Base-by-base conservation (phyloP, 805 yeast genomes). In the Saturnispora silvae region DNA sequence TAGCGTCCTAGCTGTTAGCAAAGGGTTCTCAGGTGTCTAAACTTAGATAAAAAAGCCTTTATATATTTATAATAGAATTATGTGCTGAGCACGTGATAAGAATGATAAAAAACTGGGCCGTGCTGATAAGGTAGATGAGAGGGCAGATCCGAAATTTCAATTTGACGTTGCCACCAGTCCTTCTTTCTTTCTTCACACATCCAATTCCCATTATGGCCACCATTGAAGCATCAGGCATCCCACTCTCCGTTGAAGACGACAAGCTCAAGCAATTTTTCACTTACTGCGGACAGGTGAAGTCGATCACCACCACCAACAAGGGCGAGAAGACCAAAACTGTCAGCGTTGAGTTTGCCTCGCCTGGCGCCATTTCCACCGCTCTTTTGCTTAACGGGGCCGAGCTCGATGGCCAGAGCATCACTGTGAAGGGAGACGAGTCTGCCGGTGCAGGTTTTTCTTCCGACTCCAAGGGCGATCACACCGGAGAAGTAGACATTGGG, bases 1-100 rank as follows among this genome's bases (percentile, higher is more conserved):
- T 59, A 78, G 84, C 38, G 97, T 89, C 2, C 65, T 87, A 51
- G 96, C 95, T 0, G 94, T 87, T n/a, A 68, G 95, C 53, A 80
- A 80, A 49, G 95, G 83, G 6, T 65, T 87, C 43, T 71, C 61
- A n/a, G n/a, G n/a, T n/a, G n/a, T n/a, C n/a, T n/a, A n/a, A n/a
- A n/a, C n/a, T n/a, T n/a, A n/a, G n/a, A n/a, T n/a, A n/a, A n/a
- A n/a, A n/a, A n/a, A n/a, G n/a, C n/a, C n/a, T n/a, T n/a, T n/a
- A n/a, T n/a, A n/a, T n/a, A n/a, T n/a, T n/a, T n/a, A n/a, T n/a
- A n/a, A n/a, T n/a, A n/a, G n/a, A n/a, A n/a, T n/a, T n/a, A n/a
- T n/a, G n/a, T n/a, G n/a, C n/a, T n/a, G n/a, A n/a, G n/a, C n/a
- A n/a, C n/a, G n/a, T n/a, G n/a, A n/a, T n/a, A n/a, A n/a, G 35